A percentile compares a stretch with the other conserved stretches of the same genome.
phyloP scores from a whole-genome alignment of 1,284 basidiomycete species.

The Puccinia polysora region DNA sequence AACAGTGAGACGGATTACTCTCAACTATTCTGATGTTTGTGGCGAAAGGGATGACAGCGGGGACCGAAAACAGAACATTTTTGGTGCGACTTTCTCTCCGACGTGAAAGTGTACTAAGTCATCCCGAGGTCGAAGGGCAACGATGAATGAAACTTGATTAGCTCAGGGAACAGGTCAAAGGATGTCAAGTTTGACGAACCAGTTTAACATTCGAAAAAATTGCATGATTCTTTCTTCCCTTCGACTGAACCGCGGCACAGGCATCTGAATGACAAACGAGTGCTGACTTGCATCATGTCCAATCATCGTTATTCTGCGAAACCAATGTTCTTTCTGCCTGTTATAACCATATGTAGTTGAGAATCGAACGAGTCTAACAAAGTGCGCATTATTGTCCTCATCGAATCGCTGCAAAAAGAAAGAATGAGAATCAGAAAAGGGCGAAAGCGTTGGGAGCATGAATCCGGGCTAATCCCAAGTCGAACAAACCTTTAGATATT shows the following conservation, averaged over 20 bases:
- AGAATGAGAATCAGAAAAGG: slow-evolving; percentile 31
- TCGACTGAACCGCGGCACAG: slow-evolving; percentile 77
- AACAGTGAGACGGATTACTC: slow-evolving; percentile 84
- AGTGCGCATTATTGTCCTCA: slow-evolving; percentile 88
- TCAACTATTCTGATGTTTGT: slow-evolving; percentile 80
- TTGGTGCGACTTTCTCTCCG: slow-evolving; percentile 92
- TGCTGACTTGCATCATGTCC: slow-evolving; percentile 86
- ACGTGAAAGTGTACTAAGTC: slow-evolving; percentile 66
- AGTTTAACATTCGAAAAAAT: slow-evolving; percentile 85
- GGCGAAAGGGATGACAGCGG: slow-evolving; percentile 77
- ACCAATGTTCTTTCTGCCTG: slow-evolving; percentile 75
- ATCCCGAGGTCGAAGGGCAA: background rate
- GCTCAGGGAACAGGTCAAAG: slow-evolving; percentile 22
- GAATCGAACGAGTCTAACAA: slow-evolving; percentile 87
- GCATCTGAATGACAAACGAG: slow-evolving; percentile 86
- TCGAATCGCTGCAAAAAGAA: slow-evolving; percentile 59
- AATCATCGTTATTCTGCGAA: slow-evolving; percentile 82
- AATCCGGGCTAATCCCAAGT: slow-evolving; percentile 32
- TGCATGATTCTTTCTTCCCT: slow-evolving; percentile 92
- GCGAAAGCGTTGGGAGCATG: background rate
- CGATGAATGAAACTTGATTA: slow-evolving; percentile 17
- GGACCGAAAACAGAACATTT: slow-evolving; percentile 85
- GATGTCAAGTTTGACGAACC: slow-evolving; percentile 58
- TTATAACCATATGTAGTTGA: slow-evolving; percentile 84
- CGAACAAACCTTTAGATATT: slow-evolving; percentile 78